Evolutionary conservation across 768 basidiomycete species (phyloP).

Genomic region (Mycena metata): DNA sequence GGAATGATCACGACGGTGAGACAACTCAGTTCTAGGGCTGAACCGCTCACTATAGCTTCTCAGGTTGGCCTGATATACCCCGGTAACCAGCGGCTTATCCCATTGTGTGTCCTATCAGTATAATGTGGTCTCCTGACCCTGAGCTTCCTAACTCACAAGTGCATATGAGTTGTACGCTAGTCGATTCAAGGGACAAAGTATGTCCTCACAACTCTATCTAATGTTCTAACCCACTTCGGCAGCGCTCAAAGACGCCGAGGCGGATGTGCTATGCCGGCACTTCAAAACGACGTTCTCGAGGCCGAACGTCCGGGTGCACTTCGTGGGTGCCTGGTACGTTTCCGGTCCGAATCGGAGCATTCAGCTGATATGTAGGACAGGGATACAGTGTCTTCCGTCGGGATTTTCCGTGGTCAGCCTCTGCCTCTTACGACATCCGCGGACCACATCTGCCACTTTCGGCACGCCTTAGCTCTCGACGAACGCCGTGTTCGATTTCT

Average conservation of each 20-base stretch:
- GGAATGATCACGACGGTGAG: slow-evolving; percentile 19
- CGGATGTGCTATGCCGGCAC: neutral
- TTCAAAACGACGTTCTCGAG: slow-evolving; percentile 49
- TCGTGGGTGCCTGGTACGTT: slow-evolving; percentile 50
- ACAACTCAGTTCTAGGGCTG: too few relatives aligned
- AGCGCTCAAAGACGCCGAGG: neutral
- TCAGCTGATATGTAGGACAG: neutral
- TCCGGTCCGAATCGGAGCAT: neutral
- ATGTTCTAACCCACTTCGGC: neutral
- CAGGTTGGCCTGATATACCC: slow-evolving; percentile 10
- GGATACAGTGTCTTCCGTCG: slow-evolving; percentile 22
- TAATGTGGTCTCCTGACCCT: neutral
- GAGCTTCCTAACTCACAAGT: neutral
- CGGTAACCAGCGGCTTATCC: neutral
- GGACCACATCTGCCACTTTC: slow-evolving; percentile 21
- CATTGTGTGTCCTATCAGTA: neutral
- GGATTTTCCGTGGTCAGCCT: slow-evolving; percentile 11
- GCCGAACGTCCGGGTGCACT: slow-evolving; percentile 45
- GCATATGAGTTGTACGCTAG: slow-evolving; percentile 25
- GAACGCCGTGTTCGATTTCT: slow-evolving; percentile 16
- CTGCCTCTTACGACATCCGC: slow-evolving; percentile 8
- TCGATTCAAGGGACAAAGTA: slow-evolving; percentile 9
- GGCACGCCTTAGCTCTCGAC: slow-evolving; percentile 22
- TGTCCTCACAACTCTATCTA: neutral
- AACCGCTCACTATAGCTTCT: neutral